Conservation (phyloP, 345 rosid genomes). For the Lepidium aucheri region DNA sequence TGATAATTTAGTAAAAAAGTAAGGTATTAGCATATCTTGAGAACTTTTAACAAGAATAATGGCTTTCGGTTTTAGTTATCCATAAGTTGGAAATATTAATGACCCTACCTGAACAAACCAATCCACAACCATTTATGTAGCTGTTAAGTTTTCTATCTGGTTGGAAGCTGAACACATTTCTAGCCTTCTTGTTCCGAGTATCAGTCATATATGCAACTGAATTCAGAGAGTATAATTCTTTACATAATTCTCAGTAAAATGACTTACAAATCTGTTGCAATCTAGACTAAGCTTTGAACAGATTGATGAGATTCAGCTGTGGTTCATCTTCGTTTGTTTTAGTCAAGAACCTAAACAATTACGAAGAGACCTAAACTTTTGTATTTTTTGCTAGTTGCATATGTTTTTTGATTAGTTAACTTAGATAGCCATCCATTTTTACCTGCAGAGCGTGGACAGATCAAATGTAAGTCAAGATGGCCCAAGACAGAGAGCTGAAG, state of each 20-base stretch:
- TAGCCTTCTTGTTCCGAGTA: background rate
- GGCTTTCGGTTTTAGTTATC: background rate
- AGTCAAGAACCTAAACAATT: background rate
- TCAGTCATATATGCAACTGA: background rate
- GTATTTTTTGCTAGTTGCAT: background rate
- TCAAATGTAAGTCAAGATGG: conserved; percentile 43
- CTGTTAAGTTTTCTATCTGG: background rate
- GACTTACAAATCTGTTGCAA: background rate
- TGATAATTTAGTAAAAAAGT: background rate
- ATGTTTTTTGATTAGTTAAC: background rate
- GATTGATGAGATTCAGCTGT: background rate
- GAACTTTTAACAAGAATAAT: background rate
- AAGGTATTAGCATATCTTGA: background rate
- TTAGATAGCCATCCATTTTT: background rate
- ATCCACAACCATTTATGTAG: background rate
- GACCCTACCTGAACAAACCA: background rate
- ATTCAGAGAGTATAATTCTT: background rate
- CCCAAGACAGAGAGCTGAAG: conserved; percentile 75
- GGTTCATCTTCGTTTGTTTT: background rate
- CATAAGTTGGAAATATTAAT: background rate
- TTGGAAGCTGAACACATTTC: background rate
- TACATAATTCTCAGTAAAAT: background rate
- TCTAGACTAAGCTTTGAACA: background rate
- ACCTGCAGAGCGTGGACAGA: conserved; percentile 44
- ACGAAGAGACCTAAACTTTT: background rate